Conservation (phyloP, 2,329 filamentous ascomycete species). For the Colletotrichum melonis region DNA sequence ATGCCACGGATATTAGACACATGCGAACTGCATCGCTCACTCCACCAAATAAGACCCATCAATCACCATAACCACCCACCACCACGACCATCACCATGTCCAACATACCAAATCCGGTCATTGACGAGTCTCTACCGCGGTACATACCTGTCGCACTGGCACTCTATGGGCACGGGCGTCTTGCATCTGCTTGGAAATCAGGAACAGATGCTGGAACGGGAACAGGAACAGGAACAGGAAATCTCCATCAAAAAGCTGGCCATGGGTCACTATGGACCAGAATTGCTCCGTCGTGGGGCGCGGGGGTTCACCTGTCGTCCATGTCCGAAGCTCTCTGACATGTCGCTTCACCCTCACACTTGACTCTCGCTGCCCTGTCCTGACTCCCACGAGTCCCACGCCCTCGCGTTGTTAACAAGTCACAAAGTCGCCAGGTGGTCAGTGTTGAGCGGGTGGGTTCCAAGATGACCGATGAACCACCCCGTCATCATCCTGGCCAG, state of each 20-base stretch:
- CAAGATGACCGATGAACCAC: conserved; percentile 28
- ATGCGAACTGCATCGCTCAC: conserved; percentile 21
- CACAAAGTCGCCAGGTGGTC: neutral
- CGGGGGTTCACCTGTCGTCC: conserved; percentile 20
- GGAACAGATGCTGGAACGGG: conserved; percentile 20
- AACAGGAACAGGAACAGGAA: conserved; percentile 13
- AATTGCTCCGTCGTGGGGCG: conserved; percentile 18
- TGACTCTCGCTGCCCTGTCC: no score
- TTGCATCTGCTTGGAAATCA: conserved; percentile 24
- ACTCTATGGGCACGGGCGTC: conserved; percentile 15
- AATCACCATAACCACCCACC: conserved; percentile 3
- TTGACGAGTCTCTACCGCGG: conserved; percentile 28
- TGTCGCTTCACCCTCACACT: neutral
- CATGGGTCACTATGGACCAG: conserved; percentile 9
- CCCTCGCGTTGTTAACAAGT: neutral
- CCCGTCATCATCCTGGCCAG: conserved; percentile 34
- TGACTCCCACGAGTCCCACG: neutral
- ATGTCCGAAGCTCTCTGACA: neutral
- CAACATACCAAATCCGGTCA: conserved; percentile 11
- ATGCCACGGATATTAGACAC: conserved; percentile 30
- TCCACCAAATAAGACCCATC: conserved; percentile 24
- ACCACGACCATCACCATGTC: conserved; percentile 7
- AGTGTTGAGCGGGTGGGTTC: conserved; percentile 16
- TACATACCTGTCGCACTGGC: conserved; percentile 16
- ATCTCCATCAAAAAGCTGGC: neutral